Conservation (phyloP, 495 filamentous ascomycete genomes). For the Neurospora sp. region DNA sequence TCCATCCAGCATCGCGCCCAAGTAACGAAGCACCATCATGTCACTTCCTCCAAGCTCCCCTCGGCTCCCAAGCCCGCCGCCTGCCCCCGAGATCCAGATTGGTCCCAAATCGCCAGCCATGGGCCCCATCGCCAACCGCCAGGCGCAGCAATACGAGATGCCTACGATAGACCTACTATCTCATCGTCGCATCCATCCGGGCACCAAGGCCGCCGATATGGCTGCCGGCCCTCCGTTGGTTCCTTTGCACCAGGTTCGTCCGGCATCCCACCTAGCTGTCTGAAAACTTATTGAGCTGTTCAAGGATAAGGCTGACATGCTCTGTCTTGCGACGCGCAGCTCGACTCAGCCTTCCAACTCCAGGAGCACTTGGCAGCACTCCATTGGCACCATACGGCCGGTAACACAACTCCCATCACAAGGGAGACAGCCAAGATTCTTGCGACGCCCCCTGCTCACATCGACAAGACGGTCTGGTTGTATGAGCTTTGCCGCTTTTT, state of each 20-base stretch:
- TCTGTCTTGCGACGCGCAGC: conserved; percentile 30
- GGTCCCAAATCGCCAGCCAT: conserved; percentile 70
- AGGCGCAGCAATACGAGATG: conserved; percentile 51
- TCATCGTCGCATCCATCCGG: conserved; percentile 78
- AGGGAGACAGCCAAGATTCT: conserved; percentile 62
- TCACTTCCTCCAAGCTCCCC: conserved; percentile 69
- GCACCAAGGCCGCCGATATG: conserved; percentile 85
- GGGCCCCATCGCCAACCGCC: conserved; percentile 41
- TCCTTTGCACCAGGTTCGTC: conserved; percentile 65
- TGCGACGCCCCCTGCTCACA: conserved; percentile 64
- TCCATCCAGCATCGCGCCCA: background rate
- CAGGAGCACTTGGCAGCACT: conserved; percentile 95
- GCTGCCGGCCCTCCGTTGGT: conserved; percentile 80
- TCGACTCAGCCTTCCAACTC: conserved; percentile 95
- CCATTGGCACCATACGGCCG: conserved; percentile 65
- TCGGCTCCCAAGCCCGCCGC: conserved; percentile 79
- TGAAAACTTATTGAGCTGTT: background rate
- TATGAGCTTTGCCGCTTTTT: conserved; percentile 96
- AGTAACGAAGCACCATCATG: conserved; percentile 22
- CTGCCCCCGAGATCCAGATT: conserved; percentile 83
- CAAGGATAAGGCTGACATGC: conserved; percentile 2
- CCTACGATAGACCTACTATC: conserved; percentile 44
- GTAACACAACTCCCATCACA: conserved; percentile 56
- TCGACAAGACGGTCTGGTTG: conserved; percentile 84
- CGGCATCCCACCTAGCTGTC: background rate